Evolutionary conservation across 768 basidiomycete species (phyloP).

Genomic region (Strobilomyces dryophilus): DNA sequence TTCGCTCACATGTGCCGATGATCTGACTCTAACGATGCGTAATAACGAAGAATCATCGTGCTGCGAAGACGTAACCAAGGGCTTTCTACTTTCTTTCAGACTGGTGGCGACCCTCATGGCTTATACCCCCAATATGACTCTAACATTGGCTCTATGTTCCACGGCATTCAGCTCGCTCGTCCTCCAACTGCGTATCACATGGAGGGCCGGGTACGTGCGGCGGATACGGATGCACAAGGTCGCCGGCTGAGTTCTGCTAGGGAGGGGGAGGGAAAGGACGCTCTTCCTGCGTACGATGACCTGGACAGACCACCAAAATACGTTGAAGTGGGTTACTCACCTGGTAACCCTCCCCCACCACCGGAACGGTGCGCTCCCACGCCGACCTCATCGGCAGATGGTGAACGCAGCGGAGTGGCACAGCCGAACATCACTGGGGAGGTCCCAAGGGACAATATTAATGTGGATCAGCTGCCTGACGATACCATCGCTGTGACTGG

Average conservation of each 20-base stretch:
- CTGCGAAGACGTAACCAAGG: constrained; percentile 22
- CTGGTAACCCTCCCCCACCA: background rate
- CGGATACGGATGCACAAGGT: constrained; percentile 39
- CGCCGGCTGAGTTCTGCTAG: constrained; percentile 33
- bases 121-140: background rate
- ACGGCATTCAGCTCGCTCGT: constrained; percentile 14
- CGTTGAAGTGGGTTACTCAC: constrained; percentile 19
- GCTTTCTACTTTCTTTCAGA: constrained; percentile 19
- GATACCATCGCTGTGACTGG: background rate
- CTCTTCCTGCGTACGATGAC: constrained; percentile 44
- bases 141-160: constrained; percentile 9
- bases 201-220: constrained; percentile 27
- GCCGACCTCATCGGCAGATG: background rate
- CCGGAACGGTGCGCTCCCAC: background rate
- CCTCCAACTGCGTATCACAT: constrained; percentile 20
- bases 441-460: background rate
- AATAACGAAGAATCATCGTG: constrained; percentile 14
- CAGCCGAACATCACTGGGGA: background rate
- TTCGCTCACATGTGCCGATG: background rate
- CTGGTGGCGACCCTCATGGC: background rate
- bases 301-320: constrained; percentile 47
- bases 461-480: background rate
- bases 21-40: constrained; percentile 1
- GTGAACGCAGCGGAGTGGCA: constrained; percentile 1
- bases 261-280: constrained; percentile 40